These are phyloP conservation scores for Hygrocybe coccinea DNA, from an alignment of 768 basidiomycete species.

Conservation along the genomic window DNA sequence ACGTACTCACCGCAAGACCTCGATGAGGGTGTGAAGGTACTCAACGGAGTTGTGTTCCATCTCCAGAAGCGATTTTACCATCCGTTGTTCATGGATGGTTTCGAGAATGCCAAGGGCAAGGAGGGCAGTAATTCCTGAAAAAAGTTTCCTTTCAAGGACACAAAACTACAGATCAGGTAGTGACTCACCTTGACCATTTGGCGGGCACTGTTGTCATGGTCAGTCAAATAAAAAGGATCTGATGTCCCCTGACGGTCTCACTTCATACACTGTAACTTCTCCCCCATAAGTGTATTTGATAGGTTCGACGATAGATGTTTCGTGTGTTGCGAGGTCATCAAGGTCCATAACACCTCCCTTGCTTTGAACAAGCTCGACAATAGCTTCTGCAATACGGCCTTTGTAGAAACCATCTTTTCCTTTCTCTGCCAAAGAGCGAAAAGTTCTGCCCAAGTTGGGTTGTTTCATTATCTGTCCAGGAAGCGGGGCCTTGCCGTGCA, in stretches of 20 bases:
- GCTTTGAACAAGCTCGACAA: conserved; percentile 79
- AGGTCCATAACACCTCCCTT: conserved; percentile 92
- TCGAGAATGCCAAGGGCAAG: conserved; percentile 92
- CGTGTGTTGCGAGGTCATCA: conserved; percentile 84
- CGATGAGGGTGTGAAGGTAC: conserved; percentile 84
- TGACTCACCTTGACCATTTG: conserved; percentile 81
- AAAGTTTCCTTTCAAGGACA: neutral
- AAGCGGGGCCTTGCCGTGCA: conserved; percentile 76
- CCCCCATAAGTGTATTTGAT: conserved; percentile 85
- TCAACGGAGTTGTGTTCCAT: conserved; percentile 88
- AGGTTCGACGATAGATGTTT: conserved; percentile 77
- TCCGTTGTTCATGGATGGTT: conserved; percentile 69
- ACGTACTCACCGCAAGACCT: conserved; percentile 64
- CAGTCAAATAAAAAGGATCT: conserved; percentile 2
- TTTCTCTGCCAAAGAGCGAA: conserved; percentile 69
- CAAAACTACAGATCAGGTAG: conserved; percentile 3
- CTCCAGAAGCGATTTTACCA: conserved; percentile 62
- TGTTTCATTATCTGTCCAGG: conserved; percentile 82
- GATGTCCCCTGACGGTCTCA: conserved; percentile 25
- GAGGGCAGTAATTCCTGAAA: conserved; percentile 78
- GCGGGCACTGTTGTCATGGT: conserved; percentile 68
- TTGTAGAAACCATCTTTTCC: conserved; percentile 95
- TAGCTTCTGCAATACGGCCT: conserved; percentile 83
- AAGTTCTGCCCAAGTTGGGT: conserved; percentile 78
- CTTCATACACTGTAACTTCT: conserved; percentile 90